Evolutionary conservation across 1,139 yeast species (phyloP), one percentile per base, ranked within the genome.

Genomic region (Pichia cactophila): DNA sequence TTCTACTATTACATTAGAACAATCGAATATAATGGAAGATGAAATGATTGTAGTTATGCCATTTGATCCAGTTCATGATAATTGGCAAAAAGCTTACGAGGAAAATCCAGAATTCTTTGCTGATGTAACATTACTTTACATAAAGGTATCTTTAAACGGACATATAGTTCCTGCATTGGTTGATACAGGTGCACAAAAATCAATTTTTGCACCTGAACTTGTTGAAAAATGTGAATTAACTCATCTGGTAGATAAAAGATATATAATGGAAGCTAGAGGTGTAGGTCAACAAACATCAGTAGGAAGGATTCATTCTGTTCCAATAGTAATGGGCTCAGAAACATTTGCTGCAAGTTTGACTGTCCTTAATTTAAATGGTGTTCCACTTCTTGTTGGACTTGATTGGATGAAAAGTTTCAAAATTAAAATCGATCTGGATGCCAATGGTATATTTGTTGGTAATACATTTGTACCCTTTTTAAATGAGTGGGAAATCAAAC

Each of bases 151-250:
- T 54, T 84, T 92, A 28, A 89, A 90, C 61, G 92, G 94, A 0
- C 74, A 76, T 45, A 80, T 82, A 26, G 86, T 89, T 9, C 87
- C 87, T 64, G 97, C 97, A 0, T 87, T 92, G 70, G 95, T 92
- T 11, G 99, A 92, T 64, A 81, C 97, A 0, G 98, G 99, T 2
- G 98, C 99, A 0, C 97, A 89, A 65, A 74, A 81, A 41, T 89
- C 98, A 0, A 83, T 90, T 46, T 84, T 83, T 64, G 81, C 89
- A 23, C 86, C 95, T 1, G 69, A 71, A 42, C 72, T 92, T 56
- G 96, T 95, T 0, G 85, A 83, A 55, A 70, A 72, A 50, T 80
- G 92, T 49, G 86, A 87, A 0, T 69, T 92, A 42, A 69, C 81
- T 26, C 79, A 85, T 56, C 69, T 89, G 49, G 80, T 92, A n/a